Percentiles rank a stretch among this genome's conserved stretches.
phyloP scores from a whole-genome alignment of 2,329 filamentous ascomycete species.

The Coleophoma cylindrospora region DNA sequence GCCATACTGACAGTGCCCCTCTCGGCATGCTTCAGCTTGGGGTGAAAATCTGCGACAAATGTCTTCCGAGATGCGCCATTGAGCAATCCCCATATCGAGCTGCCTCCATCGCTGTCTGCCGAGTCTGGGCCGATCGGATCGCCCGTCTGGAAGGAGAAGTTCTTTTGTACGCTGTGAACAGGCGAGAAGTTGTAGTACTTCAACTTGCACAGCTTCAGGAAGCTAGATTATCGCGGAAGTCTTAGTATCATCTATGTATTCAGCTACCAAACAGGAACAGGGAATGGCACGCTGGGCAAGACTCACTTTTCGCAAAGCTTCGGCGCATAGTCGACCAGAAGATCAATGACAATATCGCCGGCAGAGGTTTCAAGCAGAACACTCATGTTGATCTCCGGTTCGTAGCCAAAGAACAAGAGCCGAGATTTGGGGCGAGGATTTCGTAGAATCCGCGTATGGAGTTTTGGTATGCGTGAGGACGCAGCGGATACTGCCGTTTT shows the following conservation, averaged over 20 bases:
- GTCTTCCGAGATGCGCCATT: slow-evolving; percentile 66
- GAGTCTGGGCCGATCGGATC: slow-evolving; percentile 87
- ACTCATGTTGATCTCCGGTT: slow-evolving; percentile 57
- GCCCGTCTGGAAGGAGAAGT: slow-evolving; percentile 94
- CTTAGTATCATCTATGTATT: slow-evolving; percentile 46
- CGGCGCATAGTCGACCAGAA: slow-evolving; percentile 83
- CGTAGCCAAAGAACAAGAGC: neutral
- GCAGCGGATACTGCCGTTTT: too few species aligned
- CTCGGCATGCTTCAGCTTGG: slow-evolving; percentile 83
- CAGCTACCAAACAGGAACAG: slow-evolving; percentile 34
- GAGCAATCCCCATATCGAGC: slow-evolving; percentile 84
- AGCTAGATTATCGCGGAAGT: slow-evolving; percentile 53
- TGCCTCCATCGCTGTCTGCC: slow-evolving; percentile 82
- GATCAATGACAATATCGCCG: slow-evolving; percentile 91
- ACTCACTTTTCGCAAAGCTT: slow-evolving; percentile 93
- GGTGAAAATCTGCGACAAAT: slow-evolving; percentile 79
- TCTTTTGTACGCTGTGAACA: slow-evolving; percentile 85
- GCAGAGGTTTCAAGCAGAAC: slow-evolving; percentile 89
- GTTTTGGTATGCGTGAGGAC: neutral
- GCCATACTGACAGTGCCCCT: slow-evolving; percentile 96
- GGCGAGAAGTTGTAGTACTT: slow-evolving; percentile 99
- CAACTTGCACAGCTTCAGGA: slow-evolving; percentile 96
- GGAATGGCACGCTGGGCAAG: slow-evolving; percentile 1
- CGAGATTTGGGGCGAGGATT: neutral
- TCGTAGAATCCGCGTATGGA: slow-evolving; percentile 3